phyloP scores from a whole-genome alignment of 1,139 yeast species.

The Candida pseudoviswanathii region DNA sequence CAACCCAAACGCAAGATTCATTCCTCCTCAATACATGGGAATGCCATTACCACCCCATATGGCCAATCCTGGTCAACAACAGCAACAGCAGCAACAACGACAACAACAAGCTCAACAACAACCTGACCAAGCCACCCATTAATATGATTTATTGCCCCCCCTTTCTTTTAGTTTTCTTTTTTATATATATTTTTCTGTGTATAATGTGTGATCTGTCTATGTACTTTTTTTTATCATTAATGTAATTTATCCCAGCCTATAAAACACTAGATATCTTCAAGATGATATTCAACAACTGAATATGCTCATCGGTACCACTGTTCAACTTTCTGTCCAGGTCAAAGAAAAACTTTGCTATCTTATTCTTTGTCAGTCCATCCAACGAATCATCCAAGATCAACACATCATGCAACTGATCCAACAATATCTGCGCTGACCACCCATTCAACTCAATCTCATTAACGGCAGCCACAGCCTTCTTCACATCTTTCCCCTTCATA shows the following conservation, averaged over 20 bases:
- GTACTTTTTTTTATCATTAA: neutral
- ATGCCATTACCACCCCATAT: constrained; percentile 23
- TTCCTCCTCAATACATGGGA: constrained; percentile 28
- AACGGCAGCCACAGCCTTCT: constrained; percentile 47
- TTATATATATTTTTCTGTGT: neutral
- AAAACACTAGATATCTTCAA: constrained; percentile 54
- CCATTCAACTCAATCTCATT: constrained; percentile 68
- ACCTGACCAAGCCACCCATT: neutral
- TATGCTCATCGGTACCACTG: constrained; percentile 89
- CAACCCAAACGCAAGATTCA: constrained; percentile 19
- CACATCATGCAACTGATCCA: constrained; percentile 78
- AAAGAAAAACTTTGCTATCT: constrained; percentile 64
- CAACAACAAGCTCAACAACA: constrained; percentile 9
- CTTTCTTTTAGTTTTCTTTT: neutral
- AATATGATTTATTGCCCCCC: neutral
- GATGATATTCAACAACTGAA: constrained; percentile 75
- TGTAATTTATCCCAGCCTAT: constrained; percentile 14
- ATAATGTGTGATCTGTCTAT: constrained; percentile 1
- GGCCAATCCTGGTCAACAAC: constrained; percentile 17
- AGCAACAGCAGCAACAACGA: constrained; percentile 10
- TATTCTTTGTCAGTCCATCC: constrained; percentile 59
- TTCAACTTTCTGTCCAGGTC: constrained; percentile 74
- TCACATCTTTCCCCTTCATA: constrained; percentile 38
- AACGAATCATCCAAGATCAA: constrained; percentile 61
- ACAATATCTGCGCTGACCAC: constrained; percentile 82